A percentile compares a stretch with the other conserved stretches of the same genome.
Evolutionary conservation across 306 rosid species (phyloP).

Genomic region (Luffa acutangula): DNA sequence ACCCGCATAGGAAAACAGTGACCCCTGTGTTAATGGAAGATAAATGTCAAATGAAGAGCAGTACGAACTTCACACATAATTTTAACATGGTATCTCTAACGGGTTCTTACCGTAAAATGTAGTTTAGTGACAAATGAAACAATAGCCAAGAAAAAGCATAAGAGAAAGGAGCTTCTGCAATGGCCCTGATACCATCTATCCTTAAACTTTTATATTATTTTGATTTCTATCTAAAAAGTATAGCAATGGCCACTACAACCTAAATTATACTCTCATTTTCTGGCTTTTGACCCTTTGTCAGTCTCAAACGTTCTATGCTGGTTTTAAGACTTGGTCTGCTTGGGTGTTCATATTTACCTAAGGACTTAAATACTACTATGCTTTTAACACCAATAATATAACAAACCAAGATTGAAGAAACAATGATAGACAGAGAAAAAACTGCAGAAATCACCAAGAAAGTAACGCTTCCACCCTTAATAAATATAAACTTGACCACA

Average conservation of each 20-base stretch:
- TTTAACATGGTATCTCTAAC: background rate
- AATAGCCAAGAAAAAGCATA: background rate
- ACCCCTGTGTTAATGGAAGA: constrained; percentile 50
- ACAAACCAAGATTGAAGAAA: background rate
- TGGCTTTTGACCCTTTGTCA: background rate
- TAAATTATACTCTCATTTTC: background rate
- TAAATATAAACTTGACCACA: background rate
- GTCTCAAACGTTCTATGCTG: background rate
- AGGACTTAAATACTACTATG: background rate
- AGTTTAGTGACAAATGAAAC: background rate
- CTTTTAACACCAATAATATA: background rate
- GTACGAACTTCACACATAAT: background rate
- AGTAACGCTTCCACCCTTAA: background rate
- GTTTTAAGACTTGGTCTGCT: background rate
- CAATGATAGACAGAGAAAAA: background rate
- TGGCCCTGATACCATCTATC: background rate
- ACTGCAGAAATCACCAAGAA: background rate
- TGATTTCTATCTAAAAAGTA: background rate
- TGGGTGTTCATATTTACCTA: background rate
- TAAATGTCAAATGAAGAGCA: background rate
- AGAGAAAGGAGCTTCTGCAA: background rate
- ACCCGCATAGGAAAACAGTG: constrained; percentile 65
- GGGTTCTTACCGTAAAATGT: background rate
- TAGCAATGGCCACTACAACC: background rate
- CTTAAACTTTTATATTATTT: background rate